Conservation (phyloP, 1,284 basidiomycete species). For the Ceratobasidium sp. region DNA sequence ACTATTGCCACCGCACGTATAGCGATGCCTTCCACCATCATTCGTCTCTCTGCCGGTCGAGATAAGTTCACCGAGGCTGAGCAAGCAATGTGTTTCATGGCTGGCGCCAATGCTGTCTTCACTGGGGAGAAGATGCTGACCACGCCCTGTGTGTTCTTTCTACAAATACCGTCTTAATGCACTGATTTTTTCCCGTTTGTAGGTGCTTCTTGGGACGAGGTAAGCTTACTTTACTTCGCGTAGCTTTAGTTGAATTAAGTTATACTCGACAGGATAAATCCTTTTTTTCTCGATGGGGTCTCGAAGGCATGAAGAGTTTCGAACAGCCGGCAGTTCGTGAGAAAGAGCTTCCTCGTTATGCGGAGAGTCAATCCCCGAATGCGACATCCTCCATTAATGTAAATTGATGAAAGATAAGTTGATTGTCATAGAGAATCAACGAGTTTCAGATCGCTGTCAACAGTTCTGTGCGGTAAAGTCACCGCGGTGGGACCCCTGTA, state of each 20-base stretch:
- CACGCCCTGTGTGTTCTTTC: slow-evolving; percentile 78
- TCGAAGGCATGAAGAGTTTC: slow-evolving; percentile 90
- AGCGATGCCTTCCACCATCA: slow-evolving; percentile 90
- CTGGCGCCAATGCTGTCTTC: slow-evolving; percentile 97
- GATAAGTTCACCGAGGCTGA: slow-evolving; percentile 90
- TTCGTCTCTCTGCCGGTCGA: slow-evolving; percentile 92
- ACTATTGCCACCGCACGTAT: slow-evolving; percentile 96
- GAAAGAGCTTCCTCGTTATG: slow-evolving; percentile 57
- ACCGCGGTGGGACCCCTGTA: not conserved
- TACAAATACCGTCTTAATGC: slow-evolving; percentile 33
- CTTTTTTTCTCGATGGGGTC: slow-evolving; percentile 92
- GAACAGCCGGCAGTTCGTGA: slow-evolving; percentile 64
- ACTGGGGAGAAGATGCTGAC: slow-evolving; percentile 98
- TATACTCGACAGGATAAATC: slow-evolving; percentile 73
- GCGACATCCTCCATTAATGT: not conserved
- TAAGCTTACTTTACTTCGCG: slow-evolving; percentile 49
- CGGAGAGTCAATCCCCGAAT: not conserved
- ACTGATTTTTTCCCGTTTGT: slow-evolving; percentile 41
- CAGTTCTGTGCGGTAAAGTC: not conserved
- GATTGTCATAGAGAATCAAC: slow-evolving; percentile 10
- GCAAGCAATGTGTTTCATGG: slow-evolving; percentile 98
- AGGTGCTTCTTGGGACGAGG: slow-evolving; percentile 88
- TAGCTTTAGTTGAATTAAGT: slow-evolving; percentile 42
- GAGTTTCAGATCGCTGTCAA: not conserved
- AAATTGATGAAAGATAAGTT: not conserved